phyloP scores from a whole-genome alignment of 345 rosid genomes.

The Camelina neglecta region DNA sequence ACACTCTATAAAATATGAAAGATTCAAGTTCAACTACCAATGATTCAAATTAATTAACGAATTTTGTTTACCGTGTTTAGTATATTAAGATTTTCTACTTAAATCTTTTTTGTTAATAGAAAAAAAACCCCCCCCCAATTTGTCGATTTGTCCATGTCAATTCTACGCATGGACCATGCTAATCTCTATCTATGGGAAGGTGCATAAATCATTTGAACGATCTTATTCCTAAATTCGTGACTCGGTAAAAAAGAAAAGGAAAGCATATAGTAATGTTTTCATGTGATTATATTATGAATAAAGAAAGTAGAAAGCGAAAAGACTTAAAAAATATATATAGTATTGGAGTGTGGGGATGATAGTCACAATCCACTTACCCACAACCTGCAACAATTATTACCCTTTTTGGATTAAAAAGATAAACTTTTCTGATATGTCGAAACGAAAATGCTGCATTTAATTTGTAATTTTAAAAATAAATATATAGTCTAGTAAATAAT shows the following conservation, averaged over 20 bases:
- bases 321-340: slow-evolving; percentile 22
- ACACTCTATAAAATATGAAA: not conserved
- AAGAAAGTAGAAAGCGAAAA: slow-evolving; percentile 40
- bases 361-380: slow-evolving; percentile 36
- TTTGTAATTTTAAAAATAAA: not conserved
- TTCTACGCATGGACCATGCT: not conserved
- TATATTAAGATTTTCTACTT: not conserved
- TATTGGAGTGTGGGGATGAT: slow-evolving; percentile 34
- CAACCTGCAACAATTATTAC: slow-evolving; percentile 42
- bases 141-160: not conserved
- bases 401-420: slow-evolving; percentile 32
- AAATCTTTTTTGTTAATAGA: no score
- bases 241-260: not conserved
- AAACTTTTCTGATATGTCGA: slow-evolving; percentile 23
- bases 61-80: not conserved
- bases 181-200: not conserved
- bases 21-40: not conserved
- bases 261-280: not conserved
- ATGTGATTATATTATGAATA: slow-evolving; percentile 24
- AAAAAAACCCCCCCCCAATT: not conserved
- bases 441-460: slow-evolving; percentile 11
- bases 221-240: not conserved
- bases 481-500: not conserved
- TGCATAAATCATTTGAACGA: no score
- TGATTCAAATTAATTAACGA: not conserved